Evolutionary conservation across 345 rosid species (phyloP).

Genomic region (Acer campestre): DNA sequence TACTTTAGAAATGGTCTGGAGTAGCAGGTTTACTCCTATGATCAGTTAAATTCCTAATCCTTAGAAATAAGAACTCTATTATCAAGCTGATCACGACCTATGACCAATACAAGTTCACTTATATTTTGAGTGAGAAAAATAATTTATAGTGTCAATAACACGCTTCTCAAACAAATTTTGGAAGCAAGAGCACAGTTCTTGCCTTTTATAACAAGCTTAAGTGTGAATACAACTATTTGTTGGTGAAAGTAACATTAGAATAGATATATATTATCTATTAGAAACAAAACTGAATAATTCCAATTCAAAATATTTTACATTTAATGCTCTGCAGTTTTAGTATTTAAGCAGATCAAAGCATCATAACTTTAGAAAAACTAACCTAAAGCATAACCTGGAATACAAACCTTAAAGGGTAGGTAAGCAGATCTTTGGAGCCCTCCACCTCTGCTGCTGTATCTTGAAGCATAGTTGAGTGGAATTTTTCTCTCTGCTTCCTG

Average conservation of each 20-base stretch:
- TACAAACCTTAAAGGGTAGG: constrained; percentile 84
- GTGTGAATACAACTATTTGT: background rate
- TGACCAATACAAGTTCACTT: background rate
- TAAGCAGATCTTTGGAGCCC: constrained; percentile 94
- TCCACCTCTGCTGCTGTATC: constrained; percentile 76
- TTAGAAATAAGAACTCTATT: background rate
- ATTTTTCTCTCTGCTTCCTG: constrained; percentile 99
- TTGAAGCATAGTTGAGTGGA: constrained; percentile 94
- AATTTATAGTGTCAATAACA: too few species aligned
- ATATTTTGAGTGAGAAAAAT: background rate
- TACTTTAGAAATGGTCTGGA: background rate
- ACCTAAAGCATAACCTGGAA: constrained; percentile 13
- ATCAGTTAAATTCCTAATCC: background rate
- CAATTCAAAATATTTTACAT: background rate
- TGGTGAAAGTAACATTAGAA: background rate
- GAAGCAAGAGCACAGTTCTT: background rate
- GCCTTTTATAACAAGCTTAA: background rate
- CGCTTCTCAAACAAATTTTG: constrained; percentile 3
- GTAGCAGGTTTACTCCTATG: background rate
- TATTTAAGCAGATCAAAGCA: constrained; percentile 8
- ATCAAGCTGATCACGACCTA: background rate
- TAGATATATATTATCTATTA: background rate
- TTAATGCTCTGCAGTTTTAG: background rate
- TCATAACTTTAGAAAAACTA: constrained; percentile 6
- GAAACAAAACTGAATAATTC: background rate